phyloP scores from a whole-genome alignment of 345 rosid species.

The Adansonia digitata region DNA sequence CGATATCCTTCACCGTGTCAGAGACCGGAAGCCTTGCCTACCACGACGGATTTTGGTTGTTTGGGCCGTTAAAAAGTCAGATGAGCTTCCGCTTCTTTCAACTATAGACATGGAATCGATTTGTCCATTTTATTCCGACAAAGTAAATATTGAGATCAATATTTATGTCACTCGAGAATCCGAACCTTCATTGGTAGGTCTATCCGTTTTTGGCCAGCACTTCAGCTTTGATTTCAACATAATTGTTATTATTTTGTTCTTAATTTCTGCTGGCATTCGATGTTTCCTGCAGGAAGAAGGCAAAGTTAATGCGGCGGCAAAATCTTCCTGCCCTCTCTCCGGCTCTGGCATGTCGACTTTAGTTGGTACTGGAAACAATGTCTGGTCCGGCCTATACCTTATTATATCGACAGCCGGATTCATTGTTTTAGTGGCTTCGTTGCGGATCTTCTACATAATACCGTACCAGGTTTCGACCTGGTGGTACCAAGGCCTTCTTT shows the following conservation, averaged over 20 bases:
- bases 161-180: slow-evolving; percentile 72
- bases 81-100: slow-evolving; percentile 72
- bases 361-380: slow-evolving; percentile 70
- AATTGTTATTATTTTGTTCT: not conserved
- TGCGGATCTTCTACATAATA: slow-evolving; percentile 52
- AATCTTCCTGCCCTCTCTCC: slow-evolving; percentile 30
- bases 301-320: slow-evolving; percentile 10
- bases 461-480: slow-evolving; percentile 44
- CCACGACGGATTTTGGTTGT: slow-evolving; percentile 57
- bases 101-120: slow-evolving; percentile 52
- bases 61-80: slow-evolving; percentile 76
- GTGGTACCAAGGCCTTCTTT: slow-evolving; percentile 86
- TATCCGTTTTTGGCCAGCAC: not conserved
- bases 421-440: slow-evolving; percentile 30
- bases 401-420: slow-evolving; percentile 58
- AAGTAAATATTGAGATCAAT: slow-evolving; percentile 48
- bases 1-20: slow-evolving; percentile 60
- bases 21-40: slow-evolving; percentile 58
- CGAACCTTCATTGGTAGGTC: slow-evolving; percentile 58
- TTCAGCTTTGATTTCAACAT: not conserved
- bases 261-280: not conserved
- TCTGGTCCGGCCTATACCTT: slow-evolving; percentile 72
- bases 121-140: slow-evolving; percentile 48
- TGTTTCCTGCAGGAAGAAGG: slow-evolving; percentile 70
- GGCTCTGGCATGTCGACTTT: slow-evolving; percentile 59